Evolutionary conservation across 2,329 filamentous ascomycete species (phyloP).

Genomic region (Trichoderma lentiforme): DNA sequence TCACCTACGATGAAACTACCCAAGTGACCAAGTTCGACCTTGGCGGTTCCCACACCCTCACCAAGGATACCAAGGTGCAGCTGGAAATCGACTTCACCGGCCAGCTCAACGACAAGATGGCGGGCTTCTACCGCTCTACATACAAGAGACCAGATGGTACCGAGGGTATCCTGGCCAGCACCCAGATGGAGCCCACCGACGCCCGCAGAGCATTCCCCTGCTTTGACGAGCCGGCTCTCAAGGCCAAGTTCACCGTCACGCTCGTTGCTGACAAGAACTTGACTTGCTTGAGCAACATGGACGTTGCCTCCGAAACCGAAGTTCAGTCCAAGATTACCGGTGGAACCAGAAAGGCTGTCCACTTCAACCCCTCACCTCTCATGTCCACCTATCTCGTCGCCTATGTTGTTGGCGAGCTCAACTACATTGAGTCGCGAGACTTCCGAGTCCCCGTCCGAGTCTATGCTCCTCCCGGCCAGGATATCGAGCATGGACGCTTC

Average conservation of each 20-base stretch:
- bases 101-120: conserved; percentile 88
- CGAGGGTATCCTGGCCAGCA: conserved; percentile 79
- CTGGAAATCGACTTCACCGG: conserved; percentile 64
- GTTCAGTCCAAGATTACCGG: conserved; percentile 38
- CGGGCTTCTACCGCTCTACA: conserved; percentile 93
- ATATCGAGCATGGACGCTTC: conserved; percentile 89
- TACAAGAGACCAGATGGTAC: conserved; percentile 81
- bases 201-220: conserved; percentile 90
- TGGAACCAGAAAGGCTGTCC: conserved; percentile 70
- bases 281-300: conserved; percentile 96
- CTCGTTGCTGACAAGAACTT: conserved; percentile 85
- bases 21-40: conserved; percentile 84
- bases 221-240: conserved; percentile 92
- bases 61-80: conserved; percentile 72
- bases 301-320: conserved; percentile 75
- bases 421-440: conserved; percentile 85
- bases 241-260: conserved; percentile 88
- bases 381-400: conserved; percentile 97
- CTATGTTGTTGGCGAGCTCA: conserved; percentile 90
- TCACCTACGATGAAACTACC: conserved; percentile 72
- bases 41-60: conserved; percentile 56
- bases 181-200: conserved; percentile 96
- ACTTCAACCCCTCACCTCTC: conserved; percentile 84
- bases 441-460: conserved; percentile 92
- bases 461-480: conserved; percentile 85